Evolutionary conservation across 441 rosid genomes (phyloP).

Genomic region (Mallotus japonicus): DNA sequence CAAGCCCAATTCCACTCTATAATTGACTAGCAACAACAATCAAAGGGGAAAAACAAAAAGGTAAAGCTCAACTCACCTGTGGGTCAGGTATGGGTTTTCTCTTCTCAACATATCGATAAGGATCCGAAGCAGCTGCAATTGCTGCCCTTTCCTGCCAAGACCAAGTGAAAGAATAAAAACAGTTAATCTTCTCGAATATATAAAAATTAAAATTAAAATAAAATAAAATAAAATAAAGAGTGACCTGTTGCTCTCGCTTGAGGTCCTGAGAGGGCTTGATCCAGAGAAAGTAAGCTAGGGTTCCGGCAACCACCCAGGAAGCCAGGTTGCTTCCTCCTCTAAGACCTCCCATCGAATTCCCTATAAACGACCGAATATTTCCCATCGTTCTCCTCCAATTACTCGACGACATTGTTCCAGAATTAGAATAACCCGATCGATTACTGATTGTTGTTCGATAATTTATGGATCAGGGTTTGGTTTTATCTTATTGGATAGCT

Average conservation of each 20-base stretch:
- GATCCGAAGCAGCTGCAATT: conserved; percentile 57
- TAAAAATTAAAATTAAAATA: background rate
- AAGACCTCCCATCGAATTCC: conserved; percentile 78
- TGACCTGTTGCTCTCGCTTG: conserved; percentile 68
- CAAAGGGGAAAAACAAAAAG: background rate
- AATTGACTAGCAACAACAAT: background rate
- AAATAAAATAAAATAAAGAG: background rate
- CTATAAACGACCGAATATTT: conserved; percentile 60
- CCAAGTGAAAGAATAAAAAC: background rate
- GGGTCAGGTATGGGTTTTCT: conserved; percentile 78
- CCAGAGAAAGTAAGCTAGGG: conserved; percentile 88
- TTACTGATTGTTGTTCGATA: background rate
- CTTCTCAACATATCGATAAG: conserved; percentile 63
- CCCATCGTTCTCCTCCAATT: conserved; percentile 65
- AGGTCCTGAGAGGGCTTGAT: conserved; percentile 87
- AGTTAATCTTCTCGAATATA: background rate
- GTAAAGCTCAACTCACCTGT: conserved; percentile 42
- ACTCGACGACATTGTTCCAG: conserved; percentile 36
- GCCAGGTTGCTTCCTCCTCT: conserved; percentile 68
- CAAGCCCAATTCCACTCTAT: conserved; percentile 12
- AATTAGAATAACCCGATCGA: background rate
- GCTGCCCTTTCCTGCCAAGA: conserved; percentile 60
- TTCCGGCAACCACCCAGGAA: conserved; percentile 86
- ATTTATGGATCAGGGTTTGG: background rate
- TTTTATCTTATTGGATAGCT: background rate